Base-by-base conservation (phyloP, 2,329 filamentous ascomycete genomes). In the Cyanodermella asteris region DNA sequence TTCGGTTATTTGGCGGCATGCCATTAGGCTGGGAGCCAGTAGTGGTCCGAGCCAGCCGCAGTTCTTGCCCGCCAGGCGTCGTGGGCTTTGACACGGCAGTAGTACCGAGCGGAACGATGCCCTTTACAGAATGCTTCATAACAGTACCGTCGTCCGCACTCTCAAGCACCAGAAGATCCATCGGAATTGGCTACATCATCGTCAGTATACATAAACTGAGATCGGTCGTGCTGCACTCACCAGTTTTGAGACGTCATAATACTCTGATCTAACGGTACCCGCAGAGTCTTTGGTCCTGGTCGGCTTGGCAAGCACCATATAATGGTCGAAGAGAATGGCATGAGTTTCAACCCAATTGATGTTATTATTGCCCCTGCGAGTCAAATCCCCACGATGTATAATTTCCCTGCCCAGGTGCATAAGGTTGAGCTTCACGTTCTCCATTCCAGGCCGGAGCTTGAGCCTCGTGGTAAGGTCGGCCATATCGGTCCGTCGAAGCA, bases 321-420 rank as follows among this genome's bases (percentile, higher is more conserved):
- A 97, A 49, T 97, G 82, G 40, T 97, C 90, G 42, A 97, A 94
- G 1, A 97, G 61, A 22, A 97, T 63, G 3, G 78, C 81, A 44
- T 93, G 81, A 1, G 78, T 90, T 40, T 97, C 87, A 6, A 94
- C 70, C 73, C 84, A 91, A 34, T 72, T 73, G 43, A 94, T 87
- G 28, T 81, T 71, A 44, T 77, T 90, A 21, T 72, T 77, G 28
- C 84, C 81, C 55, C 81, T 74, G 33, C 87, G 64, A 44, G 90
- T 80, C 29, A 97, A 53, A 38, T 94, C 82, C 29, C 87, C 87
- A 38, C 82, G 69, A 46, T 73, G 73, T 32, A 97, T 74, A 28
- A 97, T 62, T 42, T 91, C 74, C 34, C 87, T 69, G 9, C 84
- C 84, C n/a, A 93, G 63, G 43, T 94, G 84, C 37, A 91, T 78